phyloP scores from a whole-genome alignment of 2,329 filamentous ascomycete species.

The Cladosporium sp. region DNA sequence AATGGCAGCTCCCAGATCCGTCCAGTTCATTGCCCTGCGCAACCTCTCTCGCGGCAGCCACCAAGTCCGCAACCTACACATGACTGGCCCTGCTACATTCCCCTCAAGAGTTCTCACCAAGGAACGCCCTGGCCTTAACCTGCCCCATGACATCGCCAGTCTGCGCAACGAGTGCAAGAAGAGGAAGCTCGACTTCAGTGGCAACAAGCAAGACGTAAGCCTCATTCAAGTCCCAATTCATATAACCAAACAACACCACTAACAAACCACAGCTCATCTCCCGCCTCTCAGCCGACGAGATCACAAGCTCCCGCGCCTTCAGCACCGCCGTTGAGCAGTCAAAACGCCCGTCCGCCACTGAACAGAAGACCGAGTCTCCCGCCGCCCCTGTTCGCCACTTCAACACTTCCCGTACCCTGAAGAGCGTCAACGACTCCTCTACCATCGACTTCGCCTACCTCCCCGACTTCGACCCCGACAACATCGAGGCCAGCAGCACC shows the following conservation, averaged over 20 bases:
- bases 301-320: conserved; percentile 54
- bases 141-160: conserved; percentile 53
- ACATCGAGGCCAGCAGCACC: conserved; percentile 22
- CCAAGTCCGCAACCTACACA: conserved; percentile 54
- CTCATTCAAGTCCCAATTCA: background rate
- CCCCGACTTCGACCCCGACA: conserved; percentile 47
- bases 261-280: conserved; percentile 46
- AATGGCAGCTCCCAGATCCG: conserved; percentile 47
- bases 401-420: conserved; percentile 61
- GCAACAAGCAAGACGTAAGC: conserved; percentile 53
- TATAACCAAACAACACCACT: background rate
- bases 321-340: conserved; percentile 54
- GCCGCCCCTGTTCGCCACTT: conserved; percentile 52
- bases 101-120: conserved; percentile 41
- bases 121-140: conserved; percentile 22
- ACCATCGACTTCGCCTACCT: conserved; percentile 65
- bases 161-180: conserved; percentile 52
- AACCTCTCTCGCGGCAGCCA: conserved; percentile 41
- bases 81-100: conserved; percentile 61
- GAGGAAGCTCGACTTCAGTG: conserved; percentile 48
- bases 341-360: conserved; percentile 39
- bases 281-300: conserved; percentile 55
- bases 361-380: conserved; percentile 24
- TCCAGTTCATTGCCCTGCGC: conserved; percentile 45
- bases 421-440: conserved; percentile 58